Evolutionary conservation across 306 rosid genomes (phyloP), one percentile per base, ranked within the genome.

Genomic region (Rosa lucieae): DNA sequence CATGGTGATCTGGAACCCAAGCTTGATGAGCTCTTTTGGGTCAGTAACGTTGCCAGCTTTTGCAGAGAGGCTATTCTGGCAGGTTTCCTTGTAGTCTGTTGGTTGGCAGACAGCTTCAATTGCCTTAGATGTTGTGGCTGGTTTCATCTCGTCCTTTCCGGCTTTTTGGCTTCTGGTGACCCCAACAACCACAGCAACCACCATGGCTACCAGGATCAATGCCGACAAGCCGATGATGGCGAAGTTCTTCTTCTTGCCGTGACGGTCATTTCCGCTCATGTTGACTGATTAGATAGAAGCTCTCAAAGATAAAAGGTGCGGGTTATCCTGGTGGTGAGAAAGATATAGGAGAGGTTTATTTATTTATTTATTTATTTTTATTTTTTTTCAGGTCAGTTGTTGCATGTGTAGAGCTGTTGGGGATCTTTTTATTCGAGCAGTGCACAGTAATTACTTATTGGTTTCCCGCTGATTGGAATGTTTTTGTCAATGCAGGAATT

Each of bases 1-100:
- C 0, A 84, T 37, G 0, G 92, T 77, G 42, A 79, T 73, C 1
- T 67, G 59, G 65, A 94, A 84, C 0, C 89, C 94, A 0, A 47
- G 70, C 40, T 88, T 88, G 21, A 89, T 52, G 2, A 94, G 92
- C 13, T 78, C 82, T 20, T 85, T 90, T 0, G 89, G 82, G 47
- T 92, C 91, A 11, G 76, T 7, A 13, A 82, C 67, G 29, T 77
- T 29, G 4, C 69, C 66, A 0, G 90, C 82, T 0, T 82, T 75
- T 0, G 44, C 2, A 0, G 73, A 6, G 0, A 92, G 82, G 47
- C 81, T 81, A 1, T 80, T 78, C 63, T 79, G 79, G 68, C 98
- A 94, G 0, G 92, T 87, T 4, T 87, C 82, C 78, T 26, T 72
- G 83, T 87, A 92, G 21, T 89, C 82, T 0, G 97, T 86, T 7